Evolutionary conservation across 2,329 filamentous ascomycete genomes (phyloP).

Genomic region (Cordyceps cateniannulata): DNA sequence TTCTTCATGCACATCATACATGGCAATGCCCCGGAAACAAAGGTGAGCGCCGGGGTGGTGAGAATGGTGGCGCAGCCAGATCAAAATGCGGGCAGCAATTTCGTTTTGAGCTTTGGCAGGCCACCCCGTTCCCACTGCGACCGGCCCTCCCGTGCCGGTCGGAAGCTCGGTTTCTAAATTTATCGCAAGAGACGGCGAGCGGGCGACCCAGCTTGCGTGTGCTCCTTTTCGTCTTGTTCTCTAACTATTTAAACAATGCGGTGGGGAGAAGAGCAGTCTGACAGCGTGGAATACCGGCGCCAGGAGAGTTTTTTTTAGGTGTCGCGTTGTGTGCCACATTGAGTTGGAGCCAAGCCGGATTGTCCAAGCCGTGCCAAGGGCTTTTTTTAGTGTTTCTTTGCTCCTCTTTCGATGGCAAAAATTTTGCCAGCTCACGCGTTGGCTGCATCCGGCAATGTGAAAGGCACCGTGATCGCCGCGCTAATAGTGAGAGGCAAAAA

Average conservation of each 20-base stretch:
- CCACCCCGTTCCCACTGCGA: neutral
- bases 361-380: neutral
- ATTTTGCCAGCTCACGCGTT: neutral
- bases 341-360: neutral
- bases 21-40: neutral
- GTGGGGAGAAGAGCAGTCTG: neutral
- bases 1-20: neutral
- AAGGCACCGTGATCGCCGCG: neutral
- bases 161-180: neutral
- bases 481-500: neutral
- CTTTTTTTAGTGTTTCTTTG: neutral
- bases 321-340: neutral
- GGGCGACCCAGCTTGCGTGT: too few relatives aligned
- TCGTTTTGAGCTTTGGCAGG: neutral
- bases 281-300: neutral
- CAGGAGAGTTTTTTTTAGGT: neutral
- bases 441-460: neutral
- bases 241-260: neutral
- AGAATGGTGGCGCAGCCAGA: neutral
- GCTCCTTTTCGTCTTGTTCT: neutral
- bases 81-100: neutral
- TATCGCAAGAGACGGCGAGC: neutral
- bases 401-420: neutral
- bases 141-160: neutral
- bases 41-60: neutral